These are phyloP conservation scores for Mycosarcoma mackinlayi DNA, from an alignment of 1,284 basidiomycete species.

Conservation along the genomic window DNA sequence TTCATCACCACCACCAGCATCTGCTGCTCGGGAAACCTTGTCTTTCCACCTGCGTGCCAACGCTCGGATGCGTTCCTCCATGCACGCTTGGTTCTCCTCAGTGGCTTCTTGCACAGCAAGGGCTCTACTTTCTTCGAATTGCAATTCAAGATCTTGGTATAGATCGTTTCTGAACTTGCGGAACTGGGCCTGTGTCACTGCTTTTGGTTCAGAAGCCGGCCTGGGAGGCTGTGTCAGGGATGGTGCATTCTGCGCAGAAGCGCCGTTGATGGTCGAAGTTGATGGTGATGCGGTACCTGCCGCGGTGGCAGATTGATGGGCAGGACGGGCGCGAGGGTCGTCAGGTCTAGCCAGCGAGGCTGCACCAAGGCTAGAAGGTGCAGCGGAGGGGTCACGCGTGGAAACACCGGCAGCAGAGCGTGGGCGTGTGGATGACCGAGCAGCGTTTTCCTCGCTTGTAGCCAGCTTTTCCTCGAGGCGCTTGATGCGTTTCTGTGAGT, in stretches of 20 bases:
- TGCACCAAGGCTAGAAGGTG: slow-evolving; percentile 12
- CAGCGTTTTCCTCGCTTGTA: not conserved
- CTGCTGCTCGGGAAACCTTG: not conserved
- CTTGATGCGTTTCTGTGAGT: slow-evolving; percentile 15
- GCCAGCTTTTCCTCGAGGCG: slow-evolving; percentile 5
- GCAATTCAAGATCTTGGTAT: slow-evolving; percentile 21
- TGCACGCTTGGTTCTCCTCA: slow-evolving; percentile 18
- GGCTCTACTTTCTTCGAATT: slow-evolving; percentile 29
- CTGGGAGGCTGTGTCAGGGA: not conserved
- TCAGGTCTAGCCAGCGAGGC: not conserved
- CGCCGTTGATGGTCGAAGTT: not conserved
- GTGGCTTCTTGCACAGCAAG: slow-evolving; percentile 25
- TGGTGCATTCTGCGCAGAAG: not conserved
- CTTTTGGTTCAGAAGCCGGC: not conserved
- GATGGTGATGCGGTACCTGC: slow-evolving; percentile 1
- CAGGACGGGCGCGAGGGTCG: slow-evolving; percentile 10
- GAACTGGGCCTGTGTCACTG: slow-evolving; percentile 26
- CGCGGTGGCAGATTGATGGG: slow-evolving; percentile 2
- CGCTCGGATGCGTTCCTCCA: slow-evolving; percentile 17
- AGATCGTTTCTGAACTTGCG: slow-evolving; percentile 17
- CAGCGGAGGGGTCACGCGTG: not conserved
- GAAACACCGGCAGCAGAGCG: not conserved
- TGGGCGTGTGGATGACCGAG: not conserved
- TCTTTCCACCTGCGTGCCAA: slow-evolving; percentile 17
- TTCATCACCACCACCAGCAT: too few species aligned